A percentile compares a stretch with the other conserved stretches of the same genome.
Evolutionary conservation across 805 yeast genomes (phyloP).

Genomic region (Jamesozyma gamospora): DNA sequence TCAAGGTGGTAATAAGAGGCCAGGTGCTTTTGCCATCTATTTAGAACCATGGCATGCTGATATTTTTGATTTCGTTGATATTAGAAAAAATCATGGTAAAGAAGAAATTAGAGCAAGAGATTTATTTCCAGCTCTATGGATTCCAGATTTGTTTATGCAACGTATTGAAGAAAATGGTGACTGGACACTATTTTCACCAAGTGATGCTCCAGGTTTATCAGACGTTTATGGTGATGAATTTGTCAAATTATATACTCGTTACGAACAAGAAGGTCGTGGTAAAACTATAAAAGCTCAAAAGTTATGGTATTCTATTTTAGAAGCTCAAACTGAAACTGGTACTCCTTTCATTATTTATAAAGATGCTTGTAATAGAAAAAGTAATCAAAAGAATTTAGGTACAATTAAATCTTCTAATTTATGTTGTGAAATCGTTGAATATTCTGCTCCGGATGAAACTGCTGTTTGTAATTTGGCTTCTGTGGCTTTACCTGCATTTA

Average conservation of each 20-base stretch:
- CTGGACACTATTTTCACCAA: slow-evolving; percentile 86
- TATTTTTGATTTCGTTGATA: slow-evolving; percentile 70
- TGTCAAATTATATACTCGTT: slow-evolving; percentile 52
- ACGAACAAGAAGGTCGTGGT: slow-evolving; percentile 55
- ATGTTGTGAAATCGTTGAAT: slow-evolving; percentile 89
- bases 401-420: slow-evolving; percentile 83
- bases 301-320: slow-evolving; percentile 78
- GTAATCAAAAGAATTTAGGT: slow-evolving; percentile 86
- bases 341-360: slow-evolving; percentile 89
- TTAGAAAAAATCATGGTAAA: slow-evolving; percentile 88
- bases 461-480: slow-evolving; percentile 95
- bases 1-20: slow-evolving; percentile 95
- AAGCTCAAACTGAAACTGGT: slow-evolving; percentile 92
- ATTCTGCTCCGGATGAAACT: slow-evolving; percentile 76
- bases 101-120: slow-evolving; percentile 91
- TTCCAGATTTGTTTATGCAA: slow-evolving; percentile 87
- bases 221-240: slow-evolving; percentile 82
- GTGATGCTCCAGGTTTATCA: slow-evolving; percentile 71
- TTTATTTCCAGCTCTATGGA: slow-evolving; percentile 84
- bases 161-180: slow-evolving; percentile 69
- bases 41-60: slow-evolving; percentile 96
- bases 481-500: slow-evolving; percentile 71
- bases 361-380: slow-evolving; percentile 77
- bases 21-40: slow-evolving; percentile 91
- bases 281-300: slow-evolving; percentile 73